These are phyloP conservation scores for Phytophthora pluvialis DNA, from an alignment of 352 stramenopile genomes.

Conservation along the genomic window DNA sequence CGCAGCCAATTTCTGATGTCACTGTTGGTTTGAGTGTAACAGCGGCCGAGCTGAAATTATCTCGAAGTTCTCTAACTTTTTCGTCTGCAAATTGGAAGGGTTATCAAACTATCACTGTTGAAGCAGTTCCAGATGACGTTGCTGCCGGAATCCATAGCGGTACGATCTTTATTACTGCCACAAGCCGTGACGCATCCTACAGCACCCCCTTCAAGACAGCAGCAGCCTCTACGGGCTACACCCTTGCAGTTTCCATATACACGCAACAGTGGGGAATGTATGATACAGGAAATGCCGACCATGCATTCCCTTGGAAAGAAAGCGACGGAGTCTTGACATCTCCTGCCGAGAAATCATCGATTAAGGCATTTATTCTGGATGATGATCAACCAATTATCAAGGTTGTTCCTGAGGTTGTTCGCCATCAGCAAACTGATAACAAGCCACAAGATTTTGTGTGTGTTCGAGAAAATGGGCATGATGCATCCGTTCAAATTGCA, in stretches of 20 bases:
- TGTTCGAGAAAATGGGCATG: conserved; percentile 49
- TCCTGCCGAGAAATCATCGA: conserved; percentile 21
- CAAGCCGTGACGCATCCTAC: conserved; percentile 54
- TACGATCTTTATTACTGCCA: conserved; percentile 37
- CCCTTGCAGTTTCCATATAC: conserved; percentile 52
- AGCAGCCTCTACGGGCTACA: conserved; percentile 31
- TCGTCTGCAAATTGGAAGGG: conserved; percentile 46
- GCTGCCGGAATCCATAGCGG: conserved; percentile 46
- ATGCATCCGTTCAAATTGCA: conserved; percentile 43
- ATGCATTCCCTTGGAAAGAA: conserved; percentile 60
- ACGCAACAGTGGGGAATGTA: conserved; percentile 57
- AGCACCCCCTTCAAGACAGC: conserved; percentile 38
- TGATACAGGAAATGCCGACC: conserved; percentile 58
- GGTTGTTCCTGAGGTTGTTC: conserved; percentile 44
- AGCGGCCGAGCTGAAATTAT: conserved; percentile 32
- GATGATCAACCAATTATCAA: conserved; percentile 52
- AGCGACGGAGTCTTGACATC: conserved; percentile 55
- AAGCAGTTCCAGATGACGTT: conserved; percentile 42
- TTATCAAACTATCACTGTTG: conserved; percentile 43
- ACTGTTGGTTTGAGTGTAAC: conserved; percentile 30
- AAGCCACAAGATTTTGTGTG: conserved; percentile 45
- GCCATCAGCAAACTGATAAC: conserved; percentile 32
- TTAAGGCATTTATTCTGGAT: conserved; percentile 60
- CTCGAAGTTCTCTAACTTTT: conserved; percentile 42
- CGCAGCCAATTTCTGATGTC: conserved; percentile 47